Evolutionary conservation across 352 stramenopile genomes (phyloP).

Genomic region (Peronospora belbahrii): DNA sequence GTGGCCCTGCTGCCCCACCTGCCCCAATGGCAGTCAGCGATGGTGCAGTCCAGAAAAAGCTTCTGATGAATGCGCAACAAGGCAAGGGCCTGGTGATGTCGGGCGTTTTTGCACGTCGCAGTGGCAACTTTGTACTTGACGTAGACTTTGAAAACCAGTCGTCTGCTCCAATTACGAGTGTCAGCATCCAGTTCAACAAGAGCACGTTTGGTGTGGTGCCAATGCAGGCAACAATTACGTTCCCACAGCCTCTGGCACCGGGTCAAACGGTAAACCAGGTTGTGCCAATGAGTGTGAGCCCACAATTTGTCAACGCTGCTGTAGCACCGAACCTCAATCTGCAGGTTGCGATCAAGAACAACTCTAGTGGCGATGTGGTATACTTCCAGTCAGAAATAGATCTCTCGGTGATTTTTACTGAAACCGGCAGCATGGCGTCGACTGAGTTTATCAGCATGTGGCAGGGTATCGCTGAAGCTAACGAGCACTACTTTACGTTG

Average conservation of each 20-base stretch:
- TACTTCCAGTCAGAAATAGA: slow-evolving; percentile 94
- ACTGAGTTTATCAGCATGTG: slow-evolving; percentile 91
- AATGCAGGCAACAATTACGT: slow-evolving; percentile 86
- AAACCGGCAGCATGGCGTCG: slow-evolving; percentile 85
- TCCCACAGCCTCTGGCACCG: slow-evolving; percentile 48
- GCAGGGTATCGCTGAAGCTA: slow-evolving; percentile 93
- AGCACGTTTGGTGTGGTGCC: slow-evolving; percentile 94
- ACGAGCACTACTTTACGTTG: slow-evolving; percentile 91
- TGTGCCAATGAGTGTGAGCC: slow-evolving; percentile 73
- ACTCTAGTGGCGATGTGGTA: slow-evolving; percentile 88
- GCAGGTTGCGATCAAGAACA: slow-evolving; percentile 97
- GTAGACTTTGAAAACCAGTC: slow-evolving; percentile 87
- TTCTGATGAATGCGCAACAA: slow-evolving; percentile 67
- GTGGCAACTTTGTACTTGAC: slow-evolving; percentile 60
- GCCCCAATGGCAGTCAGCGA: slow-evolving; percentile 17
- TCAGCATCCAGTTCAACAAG: slow-evolving; percentile 98
- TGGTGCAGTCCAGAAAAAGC: slow-evolving; percentile 44
- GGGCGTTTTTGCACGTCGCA: slow-evolving; percentile 55
- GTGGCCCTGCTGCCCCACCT: slow-evolving; percentile 33
- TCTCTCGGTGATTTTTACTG: slow-evolving; percentile 85
- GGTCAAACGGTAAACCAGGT: slow-evolving; percentile 74
- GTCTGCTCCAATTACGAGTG: slow-evolving; percentile 70
- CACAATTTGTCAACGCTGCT: slow-evolving; percentile 62
- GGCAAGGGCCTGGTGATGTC: slow-evolving; percentile 89
- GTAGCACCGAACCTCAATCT: slow-evolving; percentile 77